Evolutionary conservation across 2,329 filamentous ascomycete species (phyloP).

Genomic region (Penicillium polonicum): DNA sequence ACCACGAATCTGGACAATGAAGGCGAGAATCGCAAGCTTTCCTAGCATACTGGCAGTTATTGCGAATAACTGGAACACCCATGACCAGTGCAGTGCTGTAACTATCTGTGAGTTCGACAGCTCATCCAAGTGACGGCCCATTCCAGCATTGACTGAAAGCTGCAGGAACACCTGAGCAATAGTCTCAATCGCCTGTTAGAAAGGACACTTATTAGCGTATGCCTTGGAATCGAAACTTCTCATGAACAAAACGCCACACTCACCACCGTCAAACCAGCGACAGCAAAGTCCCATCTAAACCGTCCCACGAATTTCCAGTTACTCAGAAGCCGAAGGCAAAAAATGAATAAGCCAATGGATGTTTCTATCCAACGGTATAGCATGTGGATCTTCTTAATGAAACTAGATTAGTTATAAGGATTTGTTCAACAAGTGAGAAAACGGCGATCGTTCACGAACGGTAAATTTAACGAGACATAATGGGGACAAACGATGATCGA

Average conservation of each 20-base stretch:
- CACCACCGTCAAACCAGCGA: conserved; percentile 19
- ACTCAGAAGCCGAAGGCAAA: conserved; percentile 19
- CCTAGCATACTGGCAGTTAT: conserved; percentile 22
- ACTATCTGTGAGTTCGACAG: conserved; percentile 8
- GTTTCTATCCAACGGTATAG: conserved; percentile 16
- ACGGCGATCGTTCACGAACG: too few species aligned
- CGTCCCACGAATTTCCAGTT: conserved; percentile 16
- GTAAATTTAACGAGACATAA: too few species aligned
- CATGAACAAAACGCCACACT: neutral
- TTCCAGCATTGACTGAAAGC: conserved; percentile 18
- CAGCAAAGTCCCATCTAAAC: conserved; percentile 21
- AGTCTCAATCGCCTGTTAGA: conserved; percentile 1
- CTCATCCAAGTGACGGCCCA: conserved; percentile 17
- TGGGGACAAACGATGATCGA: too few species aligned
- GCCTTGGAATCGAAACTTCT: neutral
- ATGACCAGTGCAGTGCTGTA: conserved; percentile 19
- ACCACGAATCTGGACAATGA: conserved; percentile 25
- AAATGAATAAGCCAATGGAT: conserved; percentile 16
- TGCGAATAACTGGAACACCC: conserved; percentile 26
- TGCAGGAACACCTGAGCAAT: conserved; percentile 19
- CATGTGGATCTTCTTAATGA: too few species aligned
- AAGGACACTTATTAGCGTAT: neutral
- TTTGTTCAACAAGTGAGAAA: too few species aligned
- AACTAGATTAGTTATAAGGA: too few species aligned
- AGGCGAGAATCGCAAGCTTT: conserved; percentile 27